Conservation (phyloP, 2,329 filamentous ascomycete genomes). For the Cytospora paraplurivora region DNA sequence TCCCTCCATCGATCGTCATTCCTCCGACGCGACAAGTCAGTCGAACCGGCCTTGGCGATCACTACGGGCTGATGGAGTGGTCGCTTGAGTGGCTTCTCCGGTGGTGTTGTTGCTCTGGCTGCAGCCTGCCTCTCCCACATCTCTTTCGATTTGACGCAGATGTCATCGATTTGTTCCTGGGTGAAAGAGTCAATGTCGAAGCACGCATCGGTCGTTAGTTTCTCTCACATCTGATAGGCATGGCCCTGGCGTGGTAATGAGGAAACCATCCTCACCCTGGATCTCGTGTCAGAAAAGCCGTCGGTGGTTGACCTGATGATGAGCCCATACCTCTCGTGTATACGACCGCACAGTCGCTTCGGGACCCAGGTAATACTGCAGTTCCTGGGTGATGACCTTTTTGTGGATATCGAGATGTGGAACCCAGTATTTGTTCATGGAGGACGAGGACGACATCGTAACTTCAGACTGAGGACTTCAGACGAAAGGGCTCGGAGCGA, state of each 20-base stretch:
- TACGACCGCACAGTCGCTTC: slow-evolving; percentile 60
- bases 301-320: slow-evolving; percentile 15
- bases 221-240: slow-evolving; percentile 59
- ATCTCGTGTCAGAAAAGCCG: slow-evolving; percentile 17
- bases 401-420: slow-evolving; percentile 61
- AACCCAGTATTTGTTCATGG: slow-evolving; percentile 63
- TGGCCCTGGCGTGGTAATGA: slow-evolving; percentile 59
- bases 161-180: slow-evolving; percentile 65
- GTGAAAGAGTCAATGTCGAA: slow-evolving; percentile 31
- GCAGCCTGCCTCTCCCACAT: slow-evolving; percentile 60
- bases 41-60: slow-evolving; percentile 46
- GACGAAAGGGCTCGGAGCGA: slow-evolving; percentile 4
- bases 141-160: slow-evolving; percentile 60
- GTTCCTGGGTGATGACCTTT: slow-evolving; percentile 60
- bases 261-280: slow-evolving; percentile 62
- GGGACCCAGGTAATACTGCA: slow-evolving; percentile 61
- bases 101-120: slow-evolving; percentile 44
- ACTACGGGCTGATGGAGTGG: slow-evolving; percentile 59
- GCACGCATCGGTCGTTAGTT: slow-evolving; percentile 14
- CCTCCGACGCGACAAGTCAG: slow-evolving; percentile 40
- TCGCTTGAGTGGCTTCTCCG: slow-evolving; percentile 54
- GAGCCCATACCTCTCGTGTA: slow-evolving; percentile 53
- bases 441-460: slow-evolving; percentile 34
- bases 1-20: slow-evolving; percentile 40
- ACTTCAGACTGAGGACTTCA: slow-evolving; percentile 5